Percentiles rank a stretch among this genome's conserved stretches.
Conservation (phyloP, 2,329 filamentous ascomycete genomes). For the Pyrenophora graminea region DNA sequence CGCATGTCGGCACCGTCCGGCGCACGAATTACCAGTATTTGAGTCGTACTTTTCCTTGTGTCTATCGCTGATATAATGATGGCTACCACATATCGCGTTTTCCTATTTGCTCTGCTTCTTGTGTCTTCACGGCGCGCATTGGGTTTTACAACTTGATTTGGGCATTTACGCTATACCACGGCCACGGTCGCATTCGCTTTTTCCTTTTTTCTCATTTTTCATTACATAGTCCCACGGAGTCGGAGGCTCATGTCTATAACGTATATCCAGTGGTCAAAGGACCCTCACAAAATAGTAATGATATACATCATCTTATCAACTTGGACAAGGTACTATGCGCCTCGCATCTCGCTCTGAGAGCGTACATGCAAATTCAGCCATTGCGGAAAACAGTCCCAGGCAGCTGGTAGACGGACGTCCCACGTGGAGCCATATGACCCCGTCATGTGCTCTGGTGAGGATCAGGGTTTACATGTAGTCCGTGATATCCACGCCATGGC, state of each 20-base stretch:
- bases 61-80: slow-evolving; percentile 20
- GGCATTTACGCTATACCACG: slow-evolving; percentile 23
- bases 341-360: not conserved
- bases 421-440: not conserved
- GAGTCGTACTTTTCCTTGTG: slow-evolving; percentile 19
- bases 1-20: slow-evolving; percentile 26
- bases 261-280: slow-evolving; percentile 7
- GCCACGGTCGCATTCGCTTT: slow-evolving; percentile 9
- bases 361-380: not conserved
- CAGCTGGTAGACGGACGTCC: not conserved
- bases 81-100: slow-evolving; percentile 12
- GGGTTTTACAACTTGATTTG: slow-evolving; percentile 11
- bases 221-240: slow-evolving; percentile 1
- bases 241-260: slow-evolving; percentile 9
- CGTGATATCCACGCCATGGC: not conserved
- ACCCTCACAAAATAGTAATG: slow-evolving; percentile 8
- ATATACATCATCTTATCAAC: not conserved
- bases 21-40: slow-evolving; percentile 42
- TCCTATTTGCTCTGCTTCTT: slow-evolving; percentile 2
- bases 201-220: not conserved
- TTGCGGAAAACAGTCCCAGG: not conserved
- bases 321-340: not conserved
- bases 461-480: too few species aligned
- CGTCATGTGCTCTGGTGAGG: not conserved
- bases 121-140: slow-evolving; percentile 4